Base-by-base conservation (phyloP, 2,329 filamentous ascomycete species). In the Aschersonia sp. region DNA sequence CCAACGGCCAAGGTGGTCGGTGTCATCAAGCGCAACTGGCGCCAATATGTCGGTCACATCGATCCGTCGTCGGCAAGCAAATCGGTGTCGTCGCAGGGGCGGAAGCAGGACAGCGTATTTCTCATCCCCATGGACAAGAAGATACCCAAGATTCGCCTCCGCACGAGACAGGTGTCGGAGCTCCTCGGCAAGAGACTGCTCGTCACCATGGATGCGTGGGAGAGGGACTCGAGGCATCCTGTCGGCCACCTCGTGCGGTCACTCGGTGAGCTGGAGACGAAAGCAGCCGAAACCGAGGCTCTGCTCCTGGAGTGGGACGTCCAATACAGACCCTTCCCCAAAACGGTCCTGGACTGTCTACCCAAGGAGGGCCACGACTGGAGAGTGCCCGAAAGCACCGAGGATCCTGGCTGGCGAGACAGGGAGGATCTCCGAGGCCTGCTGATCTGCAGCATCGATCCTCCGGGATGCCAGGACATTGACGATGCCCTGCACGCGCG, bases 71-170 rank as follows among this genome's bases (percentile, higher is more conserved):
- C 89, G 2, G 83, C 89, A 45, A 83, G 82, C 58, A 78, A 82
- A 47, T 77, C 80, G 3, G 77, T 78, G 2, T 83, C 80, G 51
- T 83, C 80, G 51, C 83, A 89, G 56, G 88, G 87, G 31, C 78
- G 89, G 50, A 85, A 85, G 57, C 88, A 94, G 61, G 89, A 96
- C 61, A 94, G 80, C 12, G 89, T 98, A 10, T 98, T 98, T 65
- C 74, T 98, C 20, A 81, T 97, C 45, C 89, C 92, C 4, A 97
- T 98, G 91, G 91, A 98, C 66, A 97, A 95, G 72, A 84, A 88
- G 58, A 85, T 98, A 29, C 92, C 92, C 2, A 98, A 97, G 70
- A 96, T 98, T 57, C 80, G 89, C 44, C 80, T 98, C 48, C 82
- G 89, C 46, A 97, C 92, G 9, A 78, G 92, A 46, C 92, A 97